A percentile compares a stretch with the other conserved stretches of the same genome.
Evolutionary conservation across 1,284 basidiomycete species (phyloP).

Genomic region (Pisolithus thermaeus): DNA sequence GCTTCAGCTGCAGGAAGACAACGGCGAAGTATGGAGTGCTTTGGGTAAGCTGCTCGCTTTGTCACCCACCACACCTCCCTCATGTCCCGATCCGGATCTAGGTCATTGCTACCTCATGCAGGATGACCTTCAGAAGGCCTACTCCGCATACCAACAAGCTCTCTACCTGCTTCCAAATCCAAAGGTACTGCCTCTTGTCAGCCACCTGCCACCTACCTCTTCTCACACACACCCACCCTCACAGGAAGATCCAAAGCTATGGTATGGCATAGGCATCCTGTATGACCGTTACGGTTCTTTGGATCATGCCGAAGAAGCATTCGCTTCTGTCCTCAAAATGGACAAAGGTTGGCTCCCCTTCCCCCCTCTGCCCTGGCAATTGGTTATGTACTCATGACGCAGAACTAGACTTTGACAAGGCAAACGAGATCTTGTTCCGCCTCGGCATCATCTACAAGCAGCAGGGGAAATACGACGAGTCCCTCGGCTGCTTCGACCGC

Average conservation of each 20-base stretch:
- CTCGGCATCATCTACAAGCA: slow-evolving; percentile 99
- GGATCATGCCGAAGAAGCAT: slow-evolving; percentile 98
- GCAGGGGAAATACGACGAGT: slow-evolving; percentile 87
- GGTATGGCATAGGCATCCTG: slow-evolving; percentile 99
- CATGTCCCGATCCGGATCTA: slow-evolving; percentile 27
- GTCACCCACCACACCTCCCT: slow-evolving; percentile 15
- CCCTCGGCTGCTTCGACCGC: slow-evolving; percentile 89
- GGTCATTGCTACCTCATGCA: slow-evolving; percentile 99
- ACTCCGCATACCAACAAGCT: slow-evolving; percentile 98
- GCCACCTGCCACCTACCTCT: neutral
- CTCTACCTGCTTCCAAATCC: slow-evolving; percentile 94
- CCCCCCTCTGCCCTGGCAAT: slow-evolving; percentile 8
- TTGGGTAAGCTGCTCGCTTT: slow-evolving; percentile 54
- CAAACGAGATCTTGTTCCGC: slow-evolving; percentile 97
- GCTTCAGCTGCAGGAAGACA: slow-evolving; percentile 82
- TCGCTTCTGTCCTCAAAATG: slow-evolving; percentile 94
- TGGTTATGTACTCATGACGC: slow-evolving; percentile 30
- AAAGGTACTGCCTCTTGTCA: slow-evolving; percentile 48
- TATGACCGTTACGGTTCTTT: slow-evolving; percentile 98
- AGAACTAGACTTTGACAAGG: slow-evolving; percentile 92
- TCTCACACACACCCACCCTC: slow-evolving; percentile 20
- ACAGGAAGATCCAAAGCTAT: slow-evolving; percentile 93
- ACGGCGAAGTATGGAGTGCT: slow-evolving; percentile 93
- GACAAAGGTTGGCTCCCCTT: slow-evolving; percentile 68
- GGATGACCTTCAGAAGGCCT: slow-evolving; percentile 97